Conservation (phyloP, 257 asterid species). For the Ilex asprella region DNA sequence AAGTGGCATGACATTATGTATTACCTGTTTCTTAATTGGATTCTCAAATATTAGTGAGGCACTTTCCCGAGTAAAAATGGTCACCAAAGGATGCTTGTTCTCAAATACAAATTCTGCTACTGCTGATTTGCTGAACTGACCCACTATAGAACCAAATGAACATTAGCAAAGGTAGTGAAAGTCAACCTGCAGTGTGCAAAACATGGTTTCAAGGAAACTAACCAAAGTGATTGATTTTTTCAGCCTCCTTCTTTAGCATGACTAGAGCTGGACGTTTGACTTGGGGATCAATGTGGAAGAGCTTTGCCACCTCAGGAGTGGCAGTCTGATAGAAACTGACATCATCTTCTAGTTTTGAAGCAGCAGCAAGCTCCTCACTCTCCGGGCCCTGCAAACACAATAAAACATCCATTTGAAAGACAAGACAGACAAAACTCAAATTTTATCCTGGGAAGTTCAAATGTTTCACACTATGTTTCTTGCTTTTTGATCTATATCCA, state of each 20-base stretch:
- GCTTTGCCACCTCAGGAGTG: constrained; percentile 61
- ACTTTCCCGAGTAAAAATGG: constrained; percentile 63
- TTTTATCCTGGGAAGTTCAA: too few relatives aligned
- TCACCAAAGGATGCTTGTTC: constrained; percentile 82
- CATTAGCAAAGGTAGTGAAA: background rate
- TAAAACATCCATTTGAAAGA: background rate
- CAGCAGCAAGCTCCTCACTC: constrained; percentile 71
- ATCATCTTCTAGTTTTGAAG: constrained; percentile 75
- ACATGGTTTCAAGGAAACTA: constrained; percentile 20
- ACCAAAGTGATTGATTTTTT: constrained; percentile 74
- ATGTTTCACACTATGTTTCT: too few relatives aligned
- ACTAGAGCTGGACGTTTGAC: constrained; percentile 81
- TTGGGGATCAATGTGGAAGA: constrained; percentile 73
- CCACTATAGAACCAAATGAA: constrained; percentile 33
- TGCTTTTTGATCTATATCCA: too few relatives aligned
- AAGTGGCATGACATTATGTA: constrained; percentile 5
- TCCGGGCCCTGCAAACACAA: constrained; percentile 54
- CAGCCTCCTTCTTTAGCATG: constrained; percentile 75
- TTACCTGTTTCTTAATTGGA: constrained; percentile 92
- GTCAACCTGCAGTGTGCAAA: background rate
- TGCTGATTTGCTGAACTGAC: constrained; percentile 67
- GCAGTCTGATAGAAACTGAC: constrained; percentile 82
- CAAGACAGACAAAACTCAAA: background rate
- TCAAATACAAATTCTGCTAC: constrained; percentile 69
- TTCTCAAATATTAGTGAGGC: constrained; percentile 77